phyloP scores from a whole-genome alignment of 768 basidiomycete genomes.

The Boletellus emodensis region DNA sequence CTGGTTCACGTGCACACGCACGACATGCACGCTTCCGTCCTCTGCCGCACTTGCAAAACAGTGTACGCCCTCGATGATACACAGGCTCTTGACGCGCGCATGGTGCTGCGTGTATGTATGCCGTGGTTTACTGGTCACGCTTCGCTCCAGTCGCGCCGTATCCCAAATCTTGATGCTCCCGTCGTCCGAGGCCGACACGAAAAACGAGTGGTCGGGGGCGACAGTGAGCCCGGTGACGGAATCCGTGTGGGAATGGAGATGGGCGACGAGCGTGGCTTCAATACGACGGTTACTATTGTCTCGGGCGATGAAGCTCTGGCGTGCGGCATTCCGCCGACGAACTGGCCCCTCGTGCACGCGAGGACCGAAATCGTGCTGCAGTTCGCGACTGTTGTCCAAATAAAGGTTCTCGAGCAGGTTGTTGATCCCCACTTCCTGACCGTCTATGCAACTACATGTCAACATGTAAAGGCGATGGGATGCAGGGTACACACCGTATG shows the following conservation, averaged over 20 bases:
- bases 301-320: slow-evolving; percentile 64
- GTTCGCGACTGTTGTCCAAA: slow-evolving; percentile 79
- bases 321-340: slow-evolving; percentile 67
- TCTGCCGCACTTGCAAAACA: slow-evolving; percentile 87
- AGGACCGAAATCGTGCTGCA: slow-evolving; percentile 90
- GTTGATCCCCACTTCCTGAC: slow-evolving; percentile 85
- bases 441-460: slow-evolving; percentile 50
- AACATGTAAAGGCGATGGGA: not conserved
- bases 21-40: slow-evolving; percentile 80
- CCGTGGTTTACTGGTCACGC: slow-evolving; percentile 82
- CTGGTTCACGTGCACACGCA: slow-evolving; percentile 72
- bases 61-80: slow-evolving; percentile 80
- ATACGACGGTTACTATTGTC: slow-evolving; percentile 57
- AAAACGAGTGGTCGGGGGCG: slow-evolving; percentile 92
- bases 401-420: slow-evolving; percentile 88
- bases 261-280: slow-evolving; percentile 79
- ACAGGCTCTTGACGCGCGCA: slow-evolving; percentile 63
- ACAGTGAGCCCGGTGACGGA: slow-evolving; percentile 77
- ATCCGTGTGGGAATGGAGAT: slow-evolving; percentile 80
- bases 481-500: slow-evolving; percentile 51
- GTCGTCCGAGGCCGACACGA: slow-evolving; percentile 91
- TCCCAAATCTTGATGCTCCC: slow-evolving; percentile 94
- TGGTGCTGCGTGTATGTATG: slow-evolving; percentile 72
- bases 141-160: slow-evolving; percentile 87
- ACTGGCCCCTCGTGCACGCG: slow-evolving; percentile 77